Evolutionary conservation across 371 early-diverging fungal species (phyloP), one percentile per base, ranked within the genome.

Genomic region (Amoeboaphelidium protococcarum): DNA sequence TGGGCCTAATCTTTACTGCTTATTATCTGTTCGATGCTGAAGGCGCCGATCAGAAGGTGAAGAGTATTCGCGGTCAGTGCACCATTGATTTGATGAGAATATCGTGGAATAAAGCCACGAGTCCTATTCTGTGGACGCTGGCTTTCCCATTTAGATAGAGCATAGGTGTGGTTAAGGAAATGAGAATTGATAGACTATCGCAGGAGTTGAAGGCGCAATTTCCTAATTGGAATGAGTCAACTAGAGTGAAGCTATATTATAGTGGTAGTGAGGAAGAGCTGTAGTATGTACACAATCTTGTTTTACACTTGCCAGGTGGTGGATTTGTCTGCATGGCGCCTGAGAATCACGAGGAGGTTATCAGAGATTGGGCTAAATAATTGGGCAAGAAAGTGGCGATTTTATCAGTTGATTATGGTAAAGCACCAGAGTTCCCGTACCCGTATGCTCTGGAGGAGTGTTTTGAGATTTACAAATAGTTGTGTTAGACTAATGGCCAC

Each of bases 381-480:
- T 50, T 57, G 1, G 45, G 50, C n/a, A n/a, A n/a, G n/a, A n/a
- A n/a, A 31, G 44, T 62, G 12, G 69, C 69, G 1, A 71, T 94
- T 0, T 57, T 85, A 23, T 72, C 78, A 48, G 68, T 94, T 49
- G 78, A 94, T 52, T 91, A 91, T 52, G 80, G 74, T 46, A 94
- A 94, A 61, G 85, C 90, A 1, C 95, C 95, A 19, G 89, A 90
- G 61, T 73, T 72, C 50, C 88, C 95, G 20, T 94, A 80, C 56
- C 92, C 95, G 0, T 81, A 74, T 55, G 85, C 82, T 1, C 59
- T 89, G 19, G 76, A 88, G 45, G 88, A 94, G 57, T 85, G 86
- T 56, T 88, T 80, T 59, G 91, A 84, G 51, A 68, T 82, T 20
- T 94, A 91, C 60, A 57, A 71, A 4, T 46, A 55, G 16, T 60